A percentile compares a stretch with the other conserved stretches of the same genome.
phyloP scores from a whole-genome alignment of 306 rosid genomes.

The Malus orientalis region DNA sequence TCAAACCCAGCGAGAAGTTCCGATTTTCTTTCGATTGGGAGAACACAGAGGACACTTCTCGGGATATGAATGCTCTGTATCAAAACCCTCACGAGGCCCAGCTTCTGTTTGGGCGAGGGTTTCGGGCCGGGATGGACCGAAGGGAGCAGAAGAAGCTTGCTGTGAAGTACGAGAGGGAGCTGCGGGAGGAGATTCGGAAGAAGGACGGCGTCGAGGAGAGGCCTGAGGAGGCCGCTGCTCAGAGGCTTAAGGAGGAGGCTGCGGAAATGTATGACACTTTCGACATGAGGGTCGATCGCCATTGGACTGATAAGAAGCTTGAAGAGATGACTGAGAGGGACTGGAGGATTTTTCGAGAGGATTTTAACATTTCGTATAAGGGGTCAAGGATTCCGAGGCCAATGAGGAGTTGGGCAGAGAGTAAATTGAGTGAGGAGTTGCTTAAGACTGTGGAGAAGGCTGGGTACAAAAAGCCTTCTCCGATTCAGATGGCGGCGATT shows the following conservation, averaged over 20 bases:
- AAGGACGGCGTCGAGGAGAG: conserved; percentile 77
- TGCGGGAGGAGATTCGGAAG: conserved; percentile 56
- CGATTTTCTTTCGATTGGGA: conserved; percentile 93
- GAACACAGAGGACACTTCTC: conserved; percentile 82
- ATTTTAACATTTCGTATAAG: conserved; percentile 70
- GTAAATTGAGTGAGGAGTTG: conserved; percentile 55
- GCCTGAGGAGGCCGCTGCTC: conserved; percentile 85
- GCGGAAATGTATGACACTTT: conserved; percentile 67
- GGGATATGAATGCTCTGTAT: conserved; percentile 69
- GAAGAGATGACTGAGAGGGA: conserved; percentile 87
- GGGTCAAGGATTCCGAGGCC: conserved; percentile 88
- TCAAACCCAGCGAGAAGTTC: conserved; percentile 89
- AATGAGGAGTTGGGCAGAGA: conserved; percentile 73
- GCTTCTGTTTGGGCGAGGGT: conserved; percentile 73
- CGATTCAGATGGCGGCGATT: conserved; percentile 92
- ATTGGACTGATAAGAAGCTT: conserved; percentile 86
- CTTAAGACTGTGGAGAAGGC: conserved; percentile 78
- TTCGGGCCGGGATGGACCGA: conserved; percentile 85
- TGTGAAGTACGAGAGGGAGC: conserved; percentile 80
- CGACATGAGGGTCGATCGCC: conserved; percentile 87
- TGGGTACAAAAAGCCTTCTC: conserved; percentile 85
- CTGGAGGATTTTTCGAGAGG: conserved; percentile 88
- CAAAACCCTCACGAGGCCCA: conserved; percentile 95
- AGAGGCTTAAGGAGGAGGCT: conserved; percentile 74
- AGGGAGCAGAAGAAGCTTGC: conserved; percentile 93